Conservation (phyloP, 148 eudicot species). For the Persicaria maculosa region DNA sequence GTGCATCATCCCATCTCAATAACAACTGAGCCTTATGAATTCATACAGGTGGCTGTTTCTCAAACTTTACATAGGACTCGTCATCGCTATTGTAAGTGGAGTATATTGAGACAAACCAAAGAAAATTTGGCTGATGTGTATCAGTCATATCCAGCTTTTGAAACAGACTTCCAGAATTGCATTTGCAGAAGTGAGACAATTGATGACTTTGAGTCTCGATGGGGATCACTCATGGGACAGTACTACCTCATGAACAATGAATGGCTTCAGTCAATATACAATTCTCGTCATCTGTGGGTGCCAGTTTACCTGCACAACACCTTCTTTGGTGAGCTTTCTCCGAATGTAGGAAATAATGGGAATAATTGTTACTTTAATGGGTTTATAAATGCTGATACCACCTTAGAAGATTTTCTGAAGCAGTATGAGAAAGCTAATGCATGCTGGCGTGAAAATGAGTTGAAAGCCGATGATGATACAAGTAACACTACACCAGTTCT, state of each 20-base stretch:
- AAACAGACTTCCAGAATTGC: constrained; percentile 27
- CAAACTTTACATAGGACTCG: constrained; percentile 30
- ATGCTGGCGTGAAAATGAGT: constrained; percentile 36
- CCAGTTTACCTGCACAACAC: constrained; percentile 33
- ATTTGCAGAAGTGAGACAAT: constrained; percentile 27
- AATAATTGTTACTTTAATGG: constrained; percentile 25
- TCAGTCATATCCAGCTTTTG: constrained; percentile 34
- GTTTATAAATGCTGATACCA: constrained; percentile 27
- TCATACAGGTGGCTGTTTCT: constrained; percentile 30
- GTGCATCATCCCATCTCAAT: constrained; percentile 29
- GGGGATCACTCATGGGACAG: constrained; percentile 28
- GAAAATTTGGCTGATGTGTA: constrained; percentile 30
- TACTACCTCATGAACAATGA: constrained; percentile 32
- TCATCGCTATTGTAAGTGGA: constrained; percentile 33
- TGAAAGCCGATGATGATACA: constrained; percentile 33
- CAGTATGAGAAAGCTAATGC: constrained; percentile 32
- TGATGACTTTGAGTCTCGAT: constrained; percentile 36
- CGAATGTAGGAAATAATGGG: constrained; percentile 18
- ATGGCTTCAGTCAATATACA: constrained; percentile 35
- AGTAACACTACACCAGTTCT: constrained; percentile 22
- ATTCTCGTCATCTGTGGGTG: constrained; percentile 39
- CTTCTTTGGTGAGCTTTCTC: constrained; percentile 32
- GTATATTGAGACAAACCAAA: constrained; percentile 31
- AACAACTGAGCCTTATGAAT: constrained; percentile 34
- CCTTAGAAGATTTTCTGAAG: constrained; percentile 23